Evolutionary conservation across 306 rosid genomes (phyloP), one percentile per base, ranked within the genome.

Genomic region (Oemleria cerasiformis): DNA sequence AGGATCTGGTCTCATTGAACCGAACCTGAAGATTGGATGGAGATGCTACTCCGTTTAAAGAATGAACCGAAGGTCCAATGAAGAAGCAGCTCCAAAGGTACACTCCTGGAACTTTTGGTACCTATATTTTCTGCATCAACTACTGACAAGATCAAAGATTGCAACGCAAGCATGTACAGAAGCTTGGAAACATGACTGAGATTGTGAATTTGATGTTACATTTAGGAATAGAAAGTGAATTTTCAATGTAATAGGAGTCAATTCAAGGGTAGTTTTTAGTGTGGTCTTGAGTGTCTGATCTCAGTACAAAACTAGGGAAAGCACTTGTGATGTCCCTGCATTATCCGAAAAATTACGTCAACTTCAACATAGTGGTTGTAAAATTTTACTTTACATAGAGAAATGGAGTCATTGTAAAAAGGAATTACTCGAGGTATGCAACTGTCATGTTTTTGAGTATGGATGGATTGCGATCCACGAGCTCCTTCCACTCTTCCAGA

Each of bases 401-500:
- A 8, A 16, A 14, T 30, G 16, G 42, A 47, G 36, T 47, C 8
- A 15, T 7, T 10, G 13, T 14, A 59, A 34, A n/a, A 43, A 4
- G 47, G 44, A 71, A 36, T 72, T 79, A 84, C 96, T 73, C 77
- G 51, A 89, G 64, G 73, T 85, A 77, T 63, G 90, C 90, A 65
- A 86, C 73, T 23, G 92, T 86, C 96, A 85, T 89, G 72, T 85
- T 86, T 84, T 72, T 89, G 19, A 86, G 11, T 23, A 84, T 40
- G 75, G 88, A 84, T 65, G 92, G 96, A 71, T 86, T 79, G 60
- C 34, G 44, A 48, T 77, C 72, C 25, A 80, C 88, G 36, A 77
- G 77, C 51, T 73, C 78, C 44, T 72, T 64, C 88, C 85, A 78
- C 65, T 84, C 85, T 62, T 81, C 83, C 64, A 30, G 48, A 69